Conservation (phyloP, 2,329 filamentous ascomycete genomes). For the Dothiorella sarmentorum region DNA sequence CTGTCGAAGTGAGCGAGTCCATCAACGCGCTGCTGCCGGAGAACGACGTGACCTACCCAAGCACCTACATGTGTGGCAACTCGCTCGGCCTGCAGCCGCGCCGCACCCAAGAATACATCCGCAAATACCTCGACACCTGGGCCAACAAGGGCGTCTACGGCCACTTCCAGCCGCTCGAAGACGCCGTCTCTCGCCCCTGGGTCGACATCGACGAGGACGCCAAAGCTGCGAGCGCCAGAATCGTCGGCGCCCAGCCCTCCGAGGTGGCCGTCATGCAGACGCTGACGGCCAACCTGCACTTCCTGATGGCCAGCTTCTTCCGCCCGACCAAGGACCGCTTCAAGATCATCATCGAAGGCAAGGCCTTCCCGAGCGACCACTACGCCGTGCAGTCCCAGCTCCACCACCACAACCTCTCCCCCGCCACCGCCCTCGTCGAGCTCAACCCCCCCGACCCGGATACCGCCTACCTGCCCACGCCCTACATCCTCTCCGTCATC, state of each 20-base stretch:
- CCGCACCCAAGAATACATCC: slow-evolving; percentile 61
- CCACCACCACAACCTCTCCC: slow-evolving; percentile 63
- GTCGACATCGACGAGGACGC: slow-evolving; percentile 75
- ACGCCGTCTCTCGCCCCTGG: slow-evolving; percentile 68
- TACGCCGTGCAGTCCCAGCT: slow-evolving; percentile 84
- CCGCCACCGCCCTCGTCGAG: slow-evolving; percentile 67
- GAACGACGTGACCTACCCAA: slow-evolving; percentile 36
- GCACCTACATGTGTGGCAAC: slow-evolving; percentile 85
- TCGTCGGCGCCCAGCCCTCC: slow-evolving; percentile 68
- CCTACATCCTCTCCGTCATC: slow-evolving; percentile 69
- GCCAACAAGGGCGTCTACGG: slow-evolving; percentile 78
- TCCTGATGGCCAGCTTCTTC: slow-evolving; percentile 84
- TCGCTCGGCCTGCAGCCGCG: slow-evolving; percentile 81
- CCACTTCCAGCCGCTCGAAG: slow-evolving; percentile 68
- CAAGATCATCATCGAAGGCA: slow-evolving; percentile 86
- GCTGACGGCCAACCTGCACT: slow-evolving; percentile 74
- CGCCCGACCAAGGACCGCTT: slow-evolving; percentile 61
- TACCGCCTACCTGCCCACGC: slow-evolving; percentile 62
- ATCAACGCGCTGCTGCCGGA: slow-evolving; percentile 18
- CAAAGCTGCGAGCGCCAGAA: slow-evolving; percentile 63
- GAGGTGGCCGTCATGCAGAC: slow-evolving; percentile 90
- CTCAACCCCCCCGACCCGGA: slow-evolving; percentile 58
- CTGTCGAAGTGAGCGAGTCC: not conserved
- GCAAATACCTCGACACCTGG: slow-evolving; percentile 78
- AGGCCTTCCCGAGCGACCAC: slow-evolving; percentile 85